Conservation (phyloP, 2,329 filamentous ascomycete species). For the Aspergillus flavus region DNA sequence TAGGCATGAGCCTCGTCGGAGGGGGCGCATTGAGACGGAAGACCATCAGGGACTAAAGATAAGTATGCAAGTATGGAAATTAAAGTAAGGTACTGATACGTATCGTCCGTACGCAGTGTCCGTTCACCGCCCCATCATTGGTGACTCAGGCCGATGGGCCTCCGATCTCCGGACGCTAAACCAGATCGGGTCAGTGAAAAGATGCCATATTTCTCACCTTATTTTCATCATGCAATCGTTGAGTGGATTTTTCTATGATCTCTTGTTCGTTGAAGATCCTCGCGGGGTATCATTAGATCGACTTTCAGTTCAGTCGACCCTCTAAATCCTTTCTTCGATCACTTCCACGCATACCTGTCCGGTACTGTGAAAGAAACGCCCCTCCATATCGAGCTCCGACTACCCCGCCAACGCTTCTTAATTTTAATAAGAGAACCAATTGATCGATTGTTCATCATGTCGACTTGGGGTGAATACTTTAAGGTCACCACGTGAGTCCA, state of each 20-base stretch:
- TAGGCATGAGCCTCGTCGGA: conserved; percentile 23
- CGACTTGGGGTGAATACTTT: conserved; percentile 83
- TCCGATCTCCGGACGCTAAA: conserved; percentile 26
- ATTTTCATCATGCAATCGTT: background rate
- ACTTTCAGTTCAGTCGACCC: background rate
- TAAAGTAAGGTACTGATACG: background rate
- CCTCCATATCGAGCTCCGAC: background rate
- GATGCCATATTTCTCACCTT: conserved; percentile 10
- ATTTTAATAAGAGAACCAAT: background rate
- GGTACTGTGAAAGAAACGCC: background rate
- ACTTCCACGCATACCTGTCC: background rate
- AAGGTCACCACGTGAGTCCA: conserved; percentile 74
- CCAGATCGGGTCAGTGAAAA: conserved; percentile 3
- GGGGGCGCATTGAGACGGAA: conserved; percentile 29
- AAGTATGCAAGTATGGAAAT: too few species aligned
- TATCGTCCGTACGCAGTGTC: background rate
- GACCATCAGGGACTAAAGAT: too few species aligned
- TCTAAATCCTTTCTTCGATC: background rate
- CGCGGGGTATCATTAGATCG: background rate
- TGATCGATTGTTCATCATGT: conserved; percentile 60
- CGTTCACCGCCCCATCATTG: background rate
- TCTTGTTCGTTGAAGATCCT: background rate
- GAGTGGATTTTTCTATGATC: background rate
- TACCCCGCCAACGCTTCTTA: background rate
- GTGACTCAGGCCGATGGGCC: background rate